Conservation (phyloP, 2,329 filamentous ascomycete species). For the Cryphonectria radicalis region DNA sequence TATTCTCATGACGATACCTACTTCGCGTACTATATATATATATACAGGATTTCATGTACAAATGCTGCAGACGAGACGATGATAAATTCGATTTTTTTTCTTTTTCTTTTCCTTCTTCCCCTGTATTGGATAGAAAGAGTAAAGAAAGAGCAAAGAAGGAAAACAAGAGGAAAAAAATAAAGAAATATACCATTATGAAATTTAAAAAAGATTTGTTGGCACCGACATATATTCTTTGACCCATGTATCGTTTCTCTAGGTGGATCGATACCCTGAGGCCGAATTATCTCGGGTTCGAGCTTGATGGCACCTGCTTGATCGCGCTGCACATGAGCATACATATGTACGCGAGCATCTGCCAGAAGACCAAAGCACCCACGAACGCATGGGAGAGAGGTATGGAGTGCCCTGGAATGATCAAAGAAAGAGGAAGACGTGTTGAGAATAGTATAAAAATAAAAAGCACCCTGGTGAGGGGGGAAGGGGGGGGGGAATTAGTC, state of each 20-base stretch:
- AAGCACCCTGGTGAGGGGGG: no score
- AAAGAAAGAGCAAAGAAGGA: background rate
- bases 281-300: background rate
- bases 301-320: background rate
- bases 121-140: background rate
- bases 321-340: background rate
- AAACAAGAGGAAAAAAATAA: background rate
- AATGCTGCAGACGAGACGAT: background rate
- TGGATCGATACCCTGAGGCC: background rate
- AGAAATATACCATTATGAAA: background rate
- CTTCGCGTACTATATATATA: conserved; percentile 5
- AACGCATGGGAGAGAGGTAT: no score
- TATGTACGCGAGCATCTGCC: background rate
- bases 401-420: no score
- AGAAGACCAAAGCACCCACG: no score
- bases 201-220: background rate
- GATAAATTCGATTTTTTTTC: background rate
- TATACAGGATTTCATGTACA: background rate
- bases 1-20: conserved; percentile 9
- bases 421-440: no score
- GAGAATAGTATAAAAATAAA: no score
- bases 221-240: background rate
- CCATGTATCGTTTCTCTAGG: background rate
- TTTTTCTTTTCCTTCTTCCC: no score
- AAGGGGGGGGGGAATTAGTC: background rate